Evolutionary conservation across 2,329 filamentous ascomycete genomes (phyloP).

Genomic region (Penicillium sp.): DNA sequence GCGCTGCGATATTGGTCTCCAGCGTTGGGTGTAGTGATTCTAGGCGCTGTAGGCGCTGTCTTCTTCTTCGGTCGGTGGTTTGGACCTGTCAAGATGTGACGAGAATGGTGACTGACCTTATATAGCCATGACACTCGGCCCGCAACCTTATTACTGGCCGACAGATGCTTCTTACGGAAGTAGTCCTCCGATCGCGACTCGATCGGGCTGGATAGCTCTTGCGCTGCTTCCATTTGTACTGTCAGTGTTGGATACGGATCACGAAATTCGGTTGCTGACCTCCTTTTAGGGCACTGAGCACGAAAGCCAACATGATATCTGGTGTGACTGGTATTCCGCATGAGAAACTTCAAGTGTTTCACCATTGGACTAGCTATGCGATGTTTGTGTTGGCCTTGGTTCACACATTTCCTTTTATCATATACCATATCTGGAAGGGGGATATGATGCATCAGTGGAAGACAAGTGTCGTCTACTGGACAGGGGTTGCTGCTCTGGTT

Average conservation of each 20-base stretch:
- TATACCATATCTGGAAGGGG: conserved; percentile 50
- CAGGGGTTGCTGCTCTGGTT: conserved; percentile 54
- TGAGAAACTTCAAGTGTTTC: conserved; percentile 55
- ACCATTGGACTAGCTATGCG: conserved; percentile 54
- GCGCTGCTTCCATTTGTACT: conserved; percentile 53
- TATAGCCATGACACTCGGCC: conserved; percentile 48
- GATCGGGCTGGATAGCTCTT: conserved; percentile 53
- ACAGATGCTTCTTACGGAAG: conserved; percentile 47
- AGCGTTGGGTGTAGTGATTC: conserved; percentile 44
- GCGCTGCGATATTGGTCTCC: conserved; percentile 44
- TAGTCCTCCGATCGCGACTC: conserved; percentile 54
- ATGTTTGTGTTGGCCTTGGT: conserved; percentile 57
- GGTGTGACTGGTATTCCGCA: conserved; percentile 55
- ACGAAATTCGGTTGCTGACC: conserved; percentile 2
- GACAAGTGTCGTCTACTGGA: conserved; percentile 52
- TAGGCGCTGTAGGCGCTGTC: conserved; percentile 42
- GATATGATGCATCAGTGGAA: conserved; percentile 50
- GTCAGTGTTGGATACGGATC: conserved; percentile 18
- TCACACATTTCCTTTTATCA: conserved; percentile 60
- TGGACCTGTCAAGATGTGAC: conserved; percentile 3
- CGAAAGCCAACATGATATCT: conserved; percentile 58
- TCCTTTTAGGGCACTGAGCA: conserved; percentile 42
- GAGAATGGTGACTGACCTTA: background rate
- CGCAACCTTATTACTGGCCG: conserved; percentile 57
- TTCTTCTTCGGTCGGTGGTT: conserved; percentile 46